A percentile compares a stretch with the other conserved stretches of the same genome.
Conservation (phyloP, 1,284 basidiomycete genomes). For the Melampsora larici-populina region DNA sequence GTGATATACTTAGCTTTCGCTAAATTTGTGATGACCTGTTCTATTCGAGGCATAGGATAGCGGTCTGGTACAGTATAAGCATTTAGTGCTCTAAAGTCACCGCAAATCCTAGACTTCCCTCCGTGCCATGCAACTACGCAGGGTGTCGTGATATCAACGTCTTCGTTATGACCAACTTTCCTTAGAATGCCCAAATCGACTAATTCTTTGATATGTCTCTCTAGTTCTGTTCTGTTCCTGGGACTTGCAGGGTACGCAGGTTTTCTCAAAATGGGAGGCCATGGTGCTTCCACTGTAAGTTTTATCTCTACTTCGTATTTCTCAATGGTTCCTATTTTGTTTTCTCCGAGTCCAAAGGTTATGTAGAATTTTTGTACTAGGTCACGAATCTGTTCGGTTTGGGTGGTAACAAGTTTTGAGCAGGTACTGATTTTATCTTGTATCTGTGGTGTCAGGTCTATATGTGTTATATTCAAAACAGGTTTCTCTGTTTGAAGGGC, state of each 20-base stretch:
- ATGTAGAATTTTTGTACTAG: too few relatives aligned
- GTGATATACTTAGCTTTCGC: constrained; percentile 11
- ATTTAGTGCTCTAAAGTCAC: constrained; percentile 17
- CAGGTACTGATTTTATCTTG: too few relatives aligned
- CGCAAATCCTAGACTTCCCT: constrained; percentile 2
- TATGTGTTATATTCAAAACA: neutral
- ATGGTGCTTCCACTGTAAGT: constrained; percentile 2
- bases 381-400: too few relatives aligned
- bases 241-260: constrained; percentile 15
- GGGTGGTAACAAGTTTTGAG: too few relatives aligned
- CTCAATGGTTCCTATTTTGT: constrained; percentile 14
- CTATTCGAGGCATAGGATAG: constrained; percentile 2
- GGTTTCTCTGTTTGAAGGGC: too few relatives aligned
- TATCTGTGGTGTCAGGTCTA: too few relatives aligned
- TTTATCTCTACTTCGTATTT: constrained; percentile 6
- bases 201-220: constrained; percentile 2
- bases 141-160: constrained; percentile 33
- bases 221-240: neutral
- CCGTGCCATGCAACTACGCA: too few relatives aligned
- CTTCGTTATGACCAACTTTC: constrained; percentile 16
- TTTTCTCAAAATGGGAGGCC: neutral
- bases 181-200: neutral
- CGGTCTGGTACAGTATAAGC: neutral
- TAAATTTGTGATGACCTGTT: neutral
- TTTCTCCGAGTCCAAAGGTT: constrained; percentile 12